Base-by-base conservation (phyloP, 2,329 filamentous ascomycete species). In the Aspergillus floridensis region DNA sequence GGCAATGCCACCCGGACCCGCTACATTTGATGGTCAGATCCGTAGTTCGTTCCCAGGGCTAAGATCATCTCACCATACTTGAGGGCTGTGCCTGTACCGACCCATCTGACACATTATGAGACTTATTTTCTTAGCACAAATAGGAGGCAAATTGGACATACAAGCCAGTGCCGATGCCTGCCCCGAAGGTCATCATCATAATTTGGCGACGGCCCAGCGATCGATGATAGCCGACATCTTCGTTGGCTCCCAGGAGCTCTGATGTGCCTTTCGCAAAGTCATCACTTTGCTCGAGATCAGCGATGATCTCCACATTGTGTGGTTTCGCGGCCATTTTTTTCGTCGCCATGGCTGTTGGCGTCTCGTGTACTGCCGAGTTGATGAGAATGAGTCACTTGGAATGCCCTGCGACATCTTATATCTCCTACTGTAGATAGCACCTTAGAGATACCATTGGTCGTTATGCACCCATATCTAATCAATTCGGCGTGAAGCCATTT, bases 131-230 rank as follows among this genome's bases (percentile, higher is more conserved):
- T n/a, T 22, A n/a, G 21, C n/a, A 16, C 32, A 22, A 22, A n/a
- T 5, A 14, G 16, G 24, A 8, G 10, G 41, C 19, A 12, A 16
- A 8, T 16, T 6, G 5, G 16, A 19, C 53, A 19, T 55, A 55
- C 0, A 76, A 63, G 1, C 73, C 73, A 1, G 69, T 74, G 0
- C 72, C 74, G 50, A 76, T 72, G 1, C 72, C 74, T 21, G 70
- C 73, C 0, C 73, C 74, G 59, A 75, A 72, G 11, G 72, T 74
- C 69, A 75, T 72, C 72, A 76, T 75, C 69, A 76, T 76, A 51
- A 76, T 71, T 48, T 74, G 69, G 26, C 74, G 65, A 51, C 71
- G 66, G 1, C 66, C 66, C 14, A 75, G 66, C 24, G 64, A 65
- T 22, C 73, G 68, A 38, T 72, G 70, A 41, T 67, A 74, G 2